Base-by-base conservation (phyloP, 345 rosid genomes). In the Acer negundo region DNA sequence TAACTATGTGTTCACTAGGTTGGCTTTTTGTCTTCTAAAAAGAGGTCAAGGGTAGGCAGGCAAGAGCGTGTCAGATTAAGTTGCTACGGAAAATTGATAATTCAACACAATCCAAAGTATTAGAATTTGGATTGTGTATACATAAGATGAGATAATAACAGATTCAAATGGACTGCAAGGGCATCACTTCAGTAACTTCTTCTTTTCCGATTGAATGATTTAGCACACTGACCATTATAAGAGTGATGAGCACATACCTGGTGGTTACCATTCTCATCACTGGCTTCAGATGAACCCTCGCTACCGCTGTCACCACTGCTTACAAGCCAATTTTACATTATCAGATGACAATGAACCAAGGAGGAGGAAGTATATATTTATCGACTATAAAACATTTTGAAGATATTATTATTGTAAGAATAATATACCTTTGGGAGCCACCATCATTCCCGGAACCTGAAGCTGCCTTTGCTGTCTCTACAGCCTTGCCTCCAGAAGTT, bases 391-490 rank as follows among this genome's bases (percentile, higher is more conserved):
- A 63, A 26, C 61, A 72, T 24, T 11, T 46, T 16, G 6, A 28
- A 62, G 51, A 74, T 10, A 26, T 28, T 26, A 26, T 46, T 46
- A 26, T 46, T 46, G 24, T 69, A 56, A 67, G 55, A 77, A 26
- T 16, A 24, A 73, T 38, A 49, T 44, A 94, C 99, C 99, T 94
- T 75, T 90, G 98, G 78, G 98, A 89, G 56, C 79, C 88, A 65
- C 84, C 92, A 80, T 96, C 97, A 77, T 94, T 94, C 83, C 97
- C 99, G 40, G 97, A 96, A 79, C 91, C 95, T 20, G 99, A 94
- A 72, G 87, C 83, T 10, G 81, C 92, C 75, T 88, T 92, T 76
- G 74, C 94, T 75, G 74, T 79, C 81, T 90, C 97, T 67, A 77
- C 90, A 64, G 75, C 85, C 78, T 96, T 94, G 83, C 86, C 86